These are phyloP conservation scores for Flaveria linearis DNA, from an alignment of 129 eudicot genomes.

Conservation along the genomic window DNA sequence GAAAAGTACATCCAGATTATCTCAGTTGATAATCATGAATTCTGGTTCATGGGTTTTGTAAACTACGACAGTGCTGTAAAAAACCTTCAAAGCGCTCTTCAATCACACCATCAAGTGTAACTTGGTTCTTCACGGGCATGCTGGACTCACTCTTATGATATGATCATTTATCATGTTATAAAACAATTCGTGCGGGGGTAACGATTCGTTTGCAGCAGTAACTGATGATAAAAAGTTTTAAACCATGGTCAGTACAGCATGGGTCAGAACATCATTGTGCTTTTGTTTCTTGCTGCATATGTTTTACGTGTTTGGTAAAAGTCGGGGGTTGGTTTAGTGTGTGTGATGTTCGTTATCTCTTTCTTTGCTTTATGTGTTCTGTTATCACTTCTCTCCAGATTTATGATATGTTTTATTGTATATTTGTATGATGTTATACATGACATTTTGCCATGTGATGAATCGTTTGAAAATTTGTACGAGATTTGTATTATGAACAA, in stretches of 20 bases:
- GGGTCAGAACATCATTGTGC: not conserved
- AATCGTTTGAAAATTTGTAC: not conserved
- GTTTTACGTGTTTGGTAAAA: not conserved
- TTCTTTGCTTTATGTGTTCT: constrained; percentile 16
- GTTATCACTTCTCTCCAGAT: not conserved
- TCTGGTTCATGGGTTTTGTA: constrained; percentile 97
- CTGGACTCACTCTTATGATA: constrained; percentile 11
- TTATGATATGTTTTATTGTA: constrained; percentile 11
- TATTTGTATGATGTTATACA: constrained; percentile 13
- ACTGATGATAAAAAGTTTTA: constrained; percentile 5
- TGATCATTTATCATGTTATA: not conserved
- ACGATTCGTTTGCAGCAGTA: constrained; percentile 12
- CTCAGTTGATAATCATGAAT: constrained; percentile 83
- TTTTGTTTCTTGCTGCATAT: not conserved
- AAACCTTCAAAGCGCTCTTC: constrained; percentile 57
- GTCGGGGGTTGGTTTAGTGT: not conserved
- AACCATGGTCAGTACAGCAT: not conserved
- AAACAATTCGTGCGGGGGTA: constrained; percentile 5
- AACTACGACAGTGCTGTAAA: constrained; percentile 80
- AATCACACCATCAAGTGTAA: constrained; percentile 46
- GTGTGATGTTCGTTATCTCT: constrained; percentile 13
- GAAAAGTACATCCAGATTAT: constrained; percentile 87
- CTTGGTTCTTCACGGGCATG: constrained; percentile 14
- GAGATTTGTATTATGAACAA: too few species aligned
- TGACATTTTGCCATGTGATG: not conserved